A percentile compares a stretch with the other conserved stretches of the same genome.
Evolutionary conservation across 768 basidiomycete genomes (phyloP).

Genomic region (Boletus rufocinnamomeus): DNA sequence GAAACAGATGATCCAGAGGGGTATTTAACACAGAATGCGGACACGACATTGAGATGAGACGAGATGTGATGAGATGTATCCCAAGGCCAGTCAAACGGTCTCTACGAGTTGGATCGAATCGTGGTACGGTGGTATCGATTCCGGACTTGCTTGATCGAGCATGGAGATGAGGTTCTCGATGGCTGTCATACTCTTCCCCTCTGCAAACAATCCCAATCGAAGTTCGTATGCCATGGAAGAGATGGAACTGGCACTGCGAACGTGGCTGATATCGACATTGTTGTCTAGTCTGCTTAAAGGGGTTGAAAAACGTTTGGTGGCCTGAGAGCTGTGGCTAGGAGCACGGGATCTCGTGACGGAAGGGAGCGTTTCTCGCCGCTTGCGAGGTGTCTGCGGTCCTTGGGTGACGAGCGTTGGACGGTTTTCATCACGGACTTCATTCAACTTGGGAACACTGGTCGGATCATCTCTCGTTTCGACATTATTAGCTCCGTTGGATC

Average conservation of each 20-base stretch:
- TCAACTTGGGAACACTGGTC: not conserved
- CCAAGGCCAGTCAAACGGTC: constrained; percentile 8
- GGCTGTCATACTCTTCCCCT: constrained; percentile 27
- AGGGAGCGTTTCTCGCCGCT: constrained; percentile 18
- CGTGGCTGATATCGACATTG: constrained; percentile 13
- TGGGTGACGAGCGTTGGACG: constrained; percentile 1
- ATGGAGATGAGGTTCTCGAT: constrained; percentile 30
- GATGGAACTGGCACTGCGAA: constrained; percentile 23
- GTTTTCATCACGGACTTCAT: constrained; percentile 5
- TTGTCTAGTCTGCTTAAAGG: constrained; percentile 20
- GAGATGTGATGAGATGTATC: not conserved
- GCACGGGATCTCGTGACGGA: not conserved
- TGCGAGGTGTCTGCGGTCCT: constrained; percentile 5
- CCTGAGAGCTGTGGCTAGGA: not conserved
- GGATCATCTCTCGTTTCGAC: not conserved
- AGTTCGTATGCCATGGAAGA: constrained; percentile 33
- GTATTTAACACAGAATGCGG: not conserved
- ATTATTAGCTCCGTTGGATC: not conserved
- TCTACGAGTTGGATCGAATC: constrained; percentile 3
- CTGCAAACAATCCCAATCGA: constrained; percentile 26
- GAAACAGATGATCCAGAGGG: not conserved
- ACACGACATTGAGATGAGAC: not conserved
- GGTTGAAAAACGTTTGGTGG: constrained; percentile 20
- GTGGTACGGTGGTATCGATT: constrained; percentile 2
- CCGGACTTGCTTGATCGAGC: constrained; percentile 30